Evolutionary conservation across 1,139 yeast genomes (phyloP).

Genomic region (Debaryomyces sp.): DNA sequence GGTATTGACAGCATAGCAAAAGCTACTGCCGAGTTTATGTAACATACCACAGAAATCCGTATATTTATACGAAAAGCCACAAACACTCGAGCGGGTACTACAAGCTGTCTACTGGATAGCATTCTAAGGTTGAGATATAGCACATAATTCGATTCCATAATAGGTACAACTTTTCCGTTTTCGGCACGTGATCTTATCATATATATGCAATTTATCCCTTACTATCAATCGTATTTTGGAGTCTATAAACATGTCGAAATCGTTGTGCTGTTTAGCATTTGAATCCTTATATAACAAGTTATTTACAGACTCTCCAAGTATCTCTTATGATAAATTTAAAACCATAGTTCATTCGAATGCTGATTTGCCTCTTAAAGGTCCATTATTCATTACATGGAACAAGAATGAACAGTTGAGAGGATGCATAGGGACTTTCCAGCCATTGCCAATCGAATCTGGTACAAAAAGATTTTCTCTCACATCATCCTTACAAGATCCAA

Average conservation of each 20-base stretch:
- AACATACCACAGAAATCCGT: neutral
- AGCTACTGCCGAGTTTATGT: neutral
- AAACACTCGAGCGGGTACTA: no score
- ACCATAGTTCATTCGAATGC: constrained; percentile 18
- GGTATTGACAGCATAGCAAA: neutral
- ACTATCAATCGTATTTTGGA: neutral
- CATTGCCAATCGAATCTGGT: constrained; percentile 53
- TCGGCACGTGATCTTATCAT: constrained; percentile 2
- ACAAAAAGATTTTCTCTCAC: constrained; percentile 62
- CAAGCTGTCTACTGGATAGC: no score
- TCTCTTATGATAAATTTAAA: constrained; percentile 18
- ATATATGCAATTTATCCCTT: neutral
- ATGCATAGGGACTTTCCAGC: constrained; percentile 85
- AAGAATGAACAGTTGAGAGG: constrained; percentile 66
- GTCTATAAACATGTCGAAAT: constrained; percentile 26
- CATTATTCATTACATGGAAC: constrained; percentile 87
- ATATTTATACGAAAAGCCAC: no score
- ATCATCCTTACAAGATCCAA: constrained; percentile 72
- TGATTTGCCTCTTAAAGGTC: constrained; percentile 50
- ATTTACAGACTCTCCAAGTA: constrained; percentile 15
- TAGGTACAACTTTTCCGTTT: no score
- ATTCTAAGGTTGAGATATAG: no score
- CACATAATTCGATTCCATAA: no score
- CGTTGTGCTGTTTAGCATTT: constrained; percentile 44
- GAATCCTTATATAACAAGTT: constrained; percentile 33